Evolutionary conservation across 352 stramenopile genomes (phyloP).

Genomic region (Peronospora destructor): DNA sequence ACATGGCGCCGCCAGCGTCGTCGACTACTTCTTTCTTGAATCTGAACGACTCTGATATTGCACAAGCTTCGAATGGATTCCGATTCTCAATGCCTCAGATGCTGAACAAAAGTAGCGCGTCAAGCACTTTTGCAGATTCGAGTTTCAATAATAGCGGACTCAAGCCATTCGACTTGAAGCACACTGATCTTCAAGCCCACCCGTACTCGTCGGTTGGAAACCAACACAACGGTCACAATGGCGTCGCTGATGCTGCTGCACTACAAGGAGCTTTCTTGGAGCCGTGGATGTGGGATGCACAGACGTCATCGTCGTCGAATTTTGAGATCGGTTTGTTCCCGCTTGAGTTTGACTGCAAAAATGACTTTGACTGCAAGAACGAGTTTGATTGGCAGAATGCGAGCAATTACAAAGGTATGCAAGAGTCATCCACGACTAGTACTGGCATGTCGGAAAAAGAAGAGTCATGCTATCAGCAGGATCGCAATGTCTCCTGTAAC

Average conservation of each 20-base stretch:
- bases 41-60: constrained; percentile 13
- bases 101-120: constrained; percentile 11
- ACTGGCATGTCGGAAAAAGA: constrained; percentile 23
- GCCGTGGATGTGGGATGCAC: constrained; percentile 55
- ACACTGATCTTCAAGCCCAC: constrained; percentile 28
- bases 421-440: constrained; percentile 10
- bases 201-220: constrained; percentile 18
- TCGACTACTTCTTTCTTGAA: constrained; percentile 19
- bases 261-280: constrained; percentile 50
- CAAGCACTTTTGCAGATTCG: constrained; percentile 5
- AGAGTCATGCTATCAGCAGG: constrained; percentile 34
- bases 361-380: constrained; percentile 20
- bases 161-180: constrained; percentile 27
- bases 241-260: constrained; percentile 27
- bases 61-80: constrained; percentile 26
- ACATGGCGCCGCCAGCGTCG: neutral
- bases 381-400: constrained; percentile 43
- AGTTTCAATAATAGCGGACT: constrained; percentile 9
- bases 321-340: constrained; percentile 41
- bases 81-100: constrained; percentile 19
- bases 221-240: constrained; percentile 9
- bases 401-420: constrained; percentile 12
- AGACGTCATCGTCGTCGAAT: constrained; percentile 31
- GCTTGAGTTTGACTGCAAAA: constrained; percentile 35
- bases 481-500: constrained; percentile 34